A percentile compares a stretch with the other conserved stretches of the same genome.
These are phyloP conservation scores for Cladosporium sp. DNA, from an alignment of 2,329 filamentous ascomycete genomes.

Conservation along the genomic window DNA sequence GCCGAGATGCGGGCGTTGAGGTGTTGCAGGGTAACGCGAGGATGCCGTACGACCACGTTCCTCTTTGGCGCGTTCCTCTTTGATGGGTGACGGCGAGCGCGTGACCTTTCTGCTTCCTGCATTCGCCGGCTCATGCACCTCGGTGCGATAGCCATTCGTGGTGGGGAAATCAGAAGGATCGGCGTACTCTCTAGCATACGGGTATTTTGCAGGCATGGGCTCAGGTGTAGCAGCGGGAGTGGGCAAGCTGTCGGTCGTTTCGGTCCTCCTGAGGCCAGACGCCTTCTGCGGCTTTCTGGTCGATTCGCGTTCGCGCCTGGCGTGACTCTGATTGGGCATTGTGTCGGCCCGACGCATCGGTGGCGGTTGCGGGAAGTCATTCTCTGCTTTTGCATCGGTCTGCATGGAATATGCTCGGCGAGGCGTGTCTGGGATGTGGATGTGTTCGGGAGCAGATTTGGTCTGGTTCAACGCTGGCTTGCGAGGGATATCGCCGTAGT, in stretches of 20 bases:
- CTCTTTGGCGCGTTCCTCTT: slow-evolving; percentile 11
- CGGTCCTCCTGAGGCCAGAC: slow-evolving; percentile 24
- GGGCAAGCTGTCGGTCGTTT: slow-evolving; percentile 22
- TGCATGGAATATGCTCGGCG: slow-evolving; percentile 27
- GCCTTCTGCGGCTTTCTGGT: slow-evolving; percentile 18
- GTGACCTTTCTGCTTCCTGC: slow-evolving; percentile 17
- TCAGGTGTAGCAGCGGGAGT: slow-evolving; percentile 28
- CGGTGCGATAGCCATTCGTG: slow-evolving; percentile 28
- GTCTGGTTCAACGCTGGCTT: slow-evolving; percentile 37
- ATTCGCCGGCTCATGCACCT: slow-evolving; percentile 18
- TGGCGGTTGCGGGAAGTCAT: slow-evolving; percentile 33
- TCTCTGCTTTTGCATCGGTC: slow-evolving; percentile 21
- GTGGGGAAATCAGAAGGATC: slow-evolving; percentile 30
- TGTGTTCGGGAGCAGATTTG: slow-evolving; percentile 28
- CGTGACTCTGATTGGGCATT: slow-evolving; percentile 31
- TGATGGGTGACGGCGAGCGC: slow-evolving; percentile 26
- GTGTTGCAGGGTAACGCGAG: slow-evolving; percentile 19
- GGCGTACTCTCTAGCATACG: slow-evolving; percentile 26
- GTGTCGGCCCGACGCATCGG: slow-evolving; percentile 40
- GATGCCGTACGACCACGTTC: slow-evolving; percentile 19
- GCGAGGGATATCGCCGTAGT: slow-evolving; percentile 16
- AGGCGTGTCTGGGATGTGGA: slow-evolving; percentile 22
- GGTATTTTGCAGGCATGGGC: slow-evolving; percentile 19
- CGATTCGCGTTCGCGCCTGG: slow-evolving; percentile 10
- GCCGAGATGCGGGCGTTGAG: slow-evolving; percentile 16